These are phyloP conservation scores for Exobasidium cylindrosporum DNA, from an alignment of 1,284 basidiomycete species.

Conservation along the genomic window DNA sequence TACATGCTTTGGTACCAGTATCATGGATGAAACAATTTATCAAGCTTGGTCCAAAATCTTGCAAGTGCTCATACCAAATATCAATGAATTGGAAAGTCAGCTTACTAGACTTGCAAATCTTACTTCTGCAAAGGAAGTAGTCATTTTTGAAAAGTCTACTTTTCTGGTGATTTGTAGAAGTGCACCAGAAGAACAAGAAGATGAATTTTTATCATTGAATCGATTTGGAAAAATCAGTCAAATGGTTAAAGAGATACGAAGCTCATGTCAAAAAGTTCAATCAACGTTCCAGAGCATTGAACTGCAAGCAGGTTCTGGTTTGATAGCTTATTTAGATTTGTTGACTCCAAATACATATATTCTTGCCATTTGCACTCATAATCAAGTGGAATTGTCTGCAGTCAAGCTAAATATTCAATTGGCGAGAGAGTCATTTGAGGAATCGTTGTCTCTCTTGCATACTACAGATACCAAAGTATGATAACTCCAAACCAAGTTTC, in stretches of 20 bases:
- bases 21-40: constrained; percentile 96
- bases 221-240: constrained; percentile 94
- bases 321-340: constrained; percentile 78
- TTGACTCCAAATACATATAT: constrained; percentile 93
- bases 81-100: constrained; percentile 79
- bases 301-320: constrained; percentile 37
- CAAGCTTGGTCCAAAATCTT: constrained; percentile 99
- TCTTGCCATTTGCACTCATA: constrained; percentile 81
- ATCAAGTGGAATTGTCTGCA: constrained; percentile 78
- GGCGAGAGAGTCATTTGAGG: constrained; percentile 72
- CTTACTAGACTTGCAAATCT: constrained; percentile 78
- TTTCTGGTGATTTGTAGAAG: constrained; percentile 83
- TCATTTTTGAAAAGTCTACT: constrained; percentile 93
- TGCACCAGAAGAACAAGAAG: constrained; percentile 21
- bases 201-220: constrained; percentile 61
- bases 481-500: too few relatives aligned
- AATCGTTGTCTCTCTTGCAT: constrained; percentile 54
- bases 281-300: constrained; percentile 51
- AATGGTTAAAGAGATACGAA: constrained; percentile 90
- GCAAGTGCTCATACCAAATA: constrained; percentile 92
- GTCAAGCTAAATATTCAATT: constrained; percentile 78
- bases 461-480: too few relatives aligned
- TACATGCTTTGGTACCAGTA: constrained; percentile 66
- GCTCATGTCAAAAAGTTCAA: constrained; percentile 66
- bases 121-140: constrained; percentile 84